These are phyloP conservation scores for Bisporella sp. DNA, from an alignment of 2,329 filamentous ascomycete species.

Conservation along the genomic window DNA sequence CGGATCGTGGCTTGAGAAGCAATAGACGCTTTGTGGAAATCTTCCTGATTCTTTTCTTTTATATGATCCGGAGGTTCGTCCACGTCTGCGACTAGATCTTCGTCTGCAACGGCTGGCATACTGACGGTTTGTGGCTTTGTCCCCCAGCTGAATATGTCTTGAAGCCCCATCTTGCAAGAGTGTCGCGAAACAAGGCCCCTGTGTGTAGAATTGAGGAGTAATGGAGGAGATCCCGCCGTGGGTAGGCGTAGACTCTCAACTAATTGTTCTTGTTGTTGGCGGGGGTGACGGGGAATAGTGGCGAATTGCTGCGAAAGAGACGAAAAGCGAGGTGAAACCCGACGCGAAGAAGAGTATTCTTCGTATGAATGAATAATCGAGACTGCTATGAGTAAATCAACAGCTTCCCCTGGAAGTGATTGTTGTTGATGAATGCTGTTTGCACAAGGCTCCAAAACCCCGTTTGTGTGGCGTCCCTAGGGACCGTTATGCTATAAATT, in stretches of 20 bases:
- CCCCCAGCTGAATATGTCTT: constrained; percentile 36
- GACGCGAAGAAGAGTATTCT: no score
- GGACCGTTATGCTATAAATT: constrained; percentile 36
- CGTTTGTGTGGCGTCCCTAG: constrained; percentile 34
- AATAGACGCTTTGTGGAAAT: constrained; percentile 29
- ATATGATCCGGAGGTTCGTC: constrained; percentile 78
- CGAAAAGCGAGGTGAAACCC: no score
- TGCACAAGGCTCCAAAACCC: constrained; percentile 11
- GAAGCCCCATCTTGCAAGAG: constrained; percentile 19
- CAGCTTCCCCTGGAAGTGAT: no score
- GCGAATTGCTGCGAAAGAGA: no score
- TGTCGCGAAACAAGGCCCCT: no score
- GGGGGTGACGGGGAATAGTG: no score
- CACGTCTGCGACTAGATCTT: constrained; percentile 66
- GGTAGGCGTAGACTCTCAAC: no score
- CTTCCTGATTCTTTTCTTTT: constrained; percentile 7
- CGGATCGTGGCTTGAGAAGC: constrained; percentile 44
- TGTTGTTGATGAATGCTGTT: no score
- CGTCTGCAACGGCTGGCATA: constrained; percentile 35
- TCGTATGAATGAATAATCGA: no score
- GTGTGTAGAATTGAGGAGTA: background rate
- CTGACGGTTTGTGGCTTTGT: constrained; percentile 32
- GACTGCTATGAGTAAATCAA: no score
- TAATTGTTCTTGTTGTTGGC: no score
- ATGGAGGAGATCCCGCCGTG: background rate